These are phyloP conservation scores for Stentor coeruleus DNA, from an alignment of 73 alveolate genomes.

Conservation along the genomic window DNA sequence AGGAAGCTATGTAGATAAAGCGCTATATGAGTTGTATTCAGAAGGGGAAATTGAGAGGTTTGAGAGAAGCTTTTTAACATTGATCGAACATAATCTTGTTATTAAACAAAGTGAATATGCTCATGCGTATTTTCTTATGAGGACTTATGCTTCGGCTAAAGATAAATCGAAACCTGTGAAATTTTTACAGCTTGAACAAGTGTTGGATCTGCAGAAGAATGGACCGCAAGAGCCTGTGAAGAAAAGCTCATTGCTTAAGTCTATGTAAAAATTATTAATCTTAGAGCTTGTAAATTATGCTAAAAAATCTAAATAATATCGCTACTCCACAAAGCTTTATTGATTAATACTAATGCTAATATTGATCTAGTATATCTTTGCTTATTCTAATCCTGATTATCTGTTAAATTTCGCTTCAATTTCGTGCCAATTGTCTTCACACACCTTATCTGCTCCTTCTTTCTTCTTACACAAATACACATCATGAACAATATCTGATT, in stretches of 20 bases:
- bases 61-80: not conserved
- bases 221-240: not conserved
- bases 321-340: too few relatives aligned
- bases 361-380: too few relatives aligned
- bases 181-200: not conserved
- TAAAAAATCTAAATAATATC: too few relatives aligned
- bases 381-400: too few relatives aligned
- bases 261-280: too few relatives aligned
- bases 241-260: not conserved
- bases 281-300: not conserved
- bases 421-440: too few relatives aligned
- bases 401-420: too few relatives aligned
- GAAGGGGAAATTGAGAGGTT: not conserved
- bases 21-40: not conserved
- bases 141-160: not conserved
- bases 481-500: too few relatives aligned
- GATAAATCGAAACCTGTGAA: not conserved
- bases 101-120: constrained; percentile 4
- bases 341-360: too few relatives aligned
- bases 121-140: not conserved
- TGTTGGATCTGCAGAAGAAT: not conserved
- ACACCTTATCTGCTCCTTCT: too few relatives aligned
- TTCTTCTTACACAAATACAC: too few relatives aligned
- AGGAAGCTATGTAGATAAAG: not conserved
- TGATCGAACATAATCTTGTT: not conserved